Conservation (phyloP, 1,139 yeast species). For the Kodamaea sp. region DNA sequence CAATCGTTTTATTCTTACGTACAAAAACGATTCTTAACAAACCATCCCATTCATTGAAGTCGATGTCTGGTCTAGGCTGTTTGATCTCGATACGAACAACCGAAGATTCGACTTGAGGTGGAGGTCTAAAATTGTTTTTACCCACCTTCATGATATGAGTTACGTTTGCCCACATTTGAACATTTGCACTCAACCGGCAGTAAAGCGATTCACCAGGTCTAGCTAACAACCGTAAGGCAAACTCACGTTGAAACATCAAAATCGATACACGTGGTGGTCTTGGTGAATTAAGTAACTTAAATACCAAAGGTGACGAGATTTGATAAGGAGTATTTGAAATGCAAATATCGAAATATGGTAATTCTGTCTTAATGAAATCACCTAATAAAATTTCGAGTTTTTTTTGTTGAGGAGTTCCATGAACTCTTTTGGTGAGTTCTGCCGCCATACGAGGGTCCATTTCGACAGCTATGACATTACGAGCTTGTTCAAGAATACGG, state of each 20-base stretch:
- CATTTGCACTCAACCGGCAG: slow-evolving; percentile 92
- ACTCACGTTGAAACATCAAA: slow-evolving; percentile 96
- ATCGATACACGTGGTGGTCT: slow-evolving; percentile 93
- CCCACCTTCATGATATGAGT: slow-evolving; percentile 99
- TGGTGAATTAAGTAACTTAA: slow-evolving; percentile 85
- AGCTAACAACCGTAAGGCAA: slow-evolving; percentile 87
- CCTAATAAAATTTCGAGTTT: slow-evolving; percentile 89
- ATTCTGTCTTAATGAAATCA: slow-evolving; percentile 92
- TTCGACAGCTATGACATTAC: slow-evolving; percentile 90
- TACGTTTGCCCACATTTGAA: slow-evolving; percentile 99
- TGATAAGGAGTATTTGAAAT: slow-evolving; percentile 97
- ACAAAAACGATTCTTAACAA: slow-evolving; percentile 84
- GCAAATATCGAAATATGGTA: slow-evolving; percentile 94
- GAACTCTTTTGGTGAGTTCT: slow-evolving; percentile 94
- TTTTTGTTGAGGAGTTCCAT: slow-evolving; percentile 90
- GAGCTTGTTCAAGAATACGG: slow-evolving; percentile 84
- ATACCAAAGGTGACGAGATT: slow-evolving; percentile 93
- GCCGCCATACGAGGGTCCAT: slow-evolving; percentile 99
- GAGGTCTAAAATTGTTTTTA: slow-evolving; percentile 93
- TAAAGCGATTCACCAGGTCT: slow-evolving; percentile 93
- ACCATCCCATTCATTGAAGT: slow-evolving; percentile 97
- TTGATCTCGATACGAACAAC: slow-evolving; percentile 93
- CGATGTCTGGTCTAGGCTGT: slow-evolving; percentile 86
- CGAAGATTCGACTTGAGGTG: slow-evolving; percentile 96
- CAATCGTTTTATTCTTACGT: slow-evolving; percentile 86